These are phyloP conservation scores for Neonectria hederae DNA, from an alignment of 2,329 filamentous ascomycete species.

Conservation along the genomic window DNA sequence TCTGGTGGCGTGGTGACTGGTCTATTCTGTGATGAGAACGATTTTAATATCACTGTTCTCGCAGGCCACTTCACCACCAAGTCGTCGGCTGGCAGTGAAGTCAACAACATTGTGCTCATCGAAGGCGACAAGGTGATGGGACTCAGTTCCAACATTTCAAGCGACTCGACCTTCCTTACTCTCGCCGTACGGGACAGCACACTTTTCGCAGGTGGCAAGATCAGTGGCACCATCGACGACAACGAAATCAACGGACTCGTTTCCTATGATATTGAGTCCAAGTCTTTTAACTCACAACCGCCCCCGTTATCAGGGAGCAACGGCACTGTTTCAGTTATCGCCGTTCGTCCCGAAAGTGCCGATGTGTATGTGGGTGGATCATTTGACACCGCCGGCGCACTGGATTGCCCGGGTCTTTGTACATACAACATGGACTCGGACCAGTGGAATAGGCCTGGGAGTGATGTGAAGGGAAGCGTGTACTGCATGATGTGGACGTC, in stretches of 20 bases:
- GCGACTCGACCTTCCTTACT: slow-evolving; percentile 78
- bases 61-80: slow-evolving; percentile 85
- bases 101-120: slow-evolving; percentile 85
- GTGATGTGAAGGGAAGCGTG: slow-evolving; percentile 75
- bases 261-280: slow-evolving; percentile 77
- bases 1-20: slow-evolving; percentile 83
- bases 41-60: slow-evolving; percentile 84
- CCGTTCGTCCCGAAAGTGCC: slow-evolving; percentile 72
- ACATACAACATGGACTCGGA: slow-evolving; percentile 74
- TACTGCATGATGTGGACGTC: slow-evolving; percentile 80
- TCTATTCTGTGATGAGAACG: slow-evolving; percentile 75
- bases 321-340: slow-evolving; percentile 80
- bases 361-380: slow-evolving; percentile 88
- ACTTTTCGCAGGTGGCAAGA: slow-evolving; percentile 83
- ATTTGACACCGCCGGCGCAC: slow-evolving; percentile 83
- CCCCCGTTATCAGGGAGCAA: slow-evolving; percentile 76
- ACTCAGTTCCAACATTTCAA: slow-evolving; percentile 71
- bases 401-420: slow-evolving; percentile 86
- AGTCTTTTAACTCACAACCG: slow-evolving; percentile 75
- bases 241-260: slow-evolving; percentile 76
- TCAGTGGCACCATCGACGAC: slow-evolving; percentile 75
- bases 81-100: slow-evolving; percentile 71
- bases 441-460: slow-evolving; percentile 85
- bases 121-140: slow-evolving; percentile 82
- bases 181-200: slow-evolving; percentile 73